These are phyloP conservation scores for Megacollybia marginata DNA, from an alignment of 768 basidiomycete species.

Conservation along the genomic window DNA sequence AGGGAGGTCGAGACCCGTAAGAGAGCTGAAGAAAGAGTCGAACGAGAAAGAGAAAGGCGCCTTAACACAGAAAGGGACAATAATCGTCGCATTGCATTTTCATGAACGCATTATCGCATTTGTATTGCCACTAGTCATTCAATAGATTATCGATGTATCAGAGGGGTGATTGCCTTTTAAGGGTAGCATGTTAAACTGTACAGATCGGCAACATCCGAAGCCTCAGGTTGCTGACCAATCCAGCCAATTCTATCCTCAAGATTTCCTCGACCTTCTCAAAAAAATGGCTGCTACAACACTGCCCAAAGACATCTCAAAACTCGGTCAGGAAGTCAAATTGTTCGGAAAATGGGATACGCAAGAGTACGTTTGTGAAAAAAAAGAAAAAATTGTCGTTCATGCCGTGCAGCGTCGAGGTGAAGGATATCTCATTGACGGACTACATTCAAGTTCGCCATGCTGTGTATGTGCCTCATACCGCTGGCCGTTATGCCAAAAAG, in stretches of 20 bases:
- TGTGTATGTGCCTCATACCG: constrained; percentile 97
- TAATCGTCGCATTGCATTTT: not conserved
- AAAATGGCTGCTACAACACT: constrained; percentile 64
- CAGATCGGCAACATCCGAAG: too few species aligned
- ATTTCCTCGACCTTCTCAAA: not conserved
- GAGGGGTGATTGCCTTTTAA: too few species aligned
- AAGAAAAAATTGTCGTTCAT: not conserved
- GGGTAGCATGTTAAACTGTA: too few species aligned
- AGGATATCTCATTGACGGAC: constrained; percentile 98
- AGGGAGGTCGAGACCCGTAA: constrained; percentile 53
- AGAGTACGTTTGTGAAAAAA: constrained; percentile 56
- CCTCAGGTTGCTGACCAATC: too few species aligned
- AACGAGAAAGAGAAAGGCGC: constrained; percentile 18
- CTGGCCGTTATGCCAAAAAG: constrained; percentile 98
- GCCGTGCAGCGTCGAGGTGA: constrained; percentile 80
- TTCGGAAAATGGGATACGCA: constrained; percentile 99
- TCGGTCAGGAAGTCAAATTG: constrained; percentile 86
- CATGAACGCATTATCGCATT: too few species aligned
- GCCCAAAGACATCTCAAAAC: constrained; percentile 74
- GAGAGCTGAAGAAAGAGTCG: constrained; percentile 57
- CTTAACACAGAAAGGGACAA: constrained; percentile 8
- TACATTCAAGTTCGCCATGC: constrained; percentile 99
- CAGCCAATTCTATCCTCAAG: too few species aligned
- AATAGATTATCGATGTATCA: too few species aligned
- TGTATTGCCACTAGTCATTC: too few species aligned